phyloP scores from a whole-genome alignment of 1,139 yeast species.

The Insectozyma bohioensis region DNA sequence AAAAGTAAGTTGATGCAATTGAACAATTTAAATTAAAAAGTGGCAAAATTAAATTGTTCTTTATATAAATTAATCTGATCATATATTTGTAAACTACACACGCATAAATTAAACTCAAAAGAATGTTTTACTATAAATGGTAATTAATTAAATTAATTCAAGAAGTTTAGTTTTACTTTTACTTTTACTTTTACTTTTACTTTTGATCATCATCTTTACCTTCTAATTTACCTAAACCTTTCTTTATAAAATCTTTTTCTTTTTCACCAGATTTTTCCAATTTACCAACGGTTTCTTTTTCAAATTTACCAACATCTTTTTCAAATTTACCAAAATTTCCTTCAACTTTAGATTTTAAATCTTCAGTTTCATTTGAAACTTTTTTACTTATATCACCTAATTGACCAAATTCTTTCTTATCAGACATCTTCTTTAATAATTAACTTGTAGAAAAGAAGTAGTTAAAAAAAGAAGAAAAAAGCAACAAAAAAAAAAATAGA shows the following conservation, averaged over 20 bases:
- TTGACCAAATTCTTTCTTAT: constrained; percentile 16
- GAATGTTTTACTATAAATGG: too few relatives aligned
- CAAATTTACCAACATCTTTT: constrained; percentile 7
- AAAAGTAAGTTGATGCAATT: too few relatives aligned
- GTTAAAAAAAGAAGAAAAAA: background rate
- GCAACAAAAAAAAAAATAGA: too few relatives aligned
- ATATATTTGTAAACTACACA: background rate
- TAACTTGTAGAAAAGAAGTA: background rate
- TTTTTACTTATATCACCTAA: constrained; percentile 15
- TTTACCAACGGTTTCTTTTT: constrained; percentile 3
- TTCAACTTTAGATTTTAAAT: constrained; percentile 2
- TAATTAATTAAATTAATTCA: too few relatives aligned
- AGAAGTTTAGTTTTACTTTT: too few relatives aligned
- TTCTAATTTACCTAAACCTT: constrained; percentile 17
- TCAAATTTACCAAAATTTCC: constrained; percentile 10
- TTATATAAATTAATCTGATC: too few relatives aligned
- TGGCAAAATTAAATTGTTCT: too few relatives aligned
- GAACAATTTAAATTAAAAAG: too few relatives aligned
- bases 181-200: constrained; percentile 5
- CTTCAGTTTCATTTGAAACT: constrained; percentile 3
- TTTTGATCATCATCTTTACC: constrained; percentile 15
- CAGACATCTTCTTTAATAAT: constrained; percentile 5
- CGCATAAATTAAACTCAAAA: too few relatives aligned
- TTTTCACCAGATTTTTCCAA: too few relatives aligned
- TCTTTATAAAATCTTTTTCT: constrained; percentile 13